Percentiles rank a stretch among this genome's conserved stretches.
These are phyloP conservation scores for Nigrograna mackinnonii DNA, from an alignment of 2,329 filamentous ascomycete species.

Conservation along the genomic window DNA sequence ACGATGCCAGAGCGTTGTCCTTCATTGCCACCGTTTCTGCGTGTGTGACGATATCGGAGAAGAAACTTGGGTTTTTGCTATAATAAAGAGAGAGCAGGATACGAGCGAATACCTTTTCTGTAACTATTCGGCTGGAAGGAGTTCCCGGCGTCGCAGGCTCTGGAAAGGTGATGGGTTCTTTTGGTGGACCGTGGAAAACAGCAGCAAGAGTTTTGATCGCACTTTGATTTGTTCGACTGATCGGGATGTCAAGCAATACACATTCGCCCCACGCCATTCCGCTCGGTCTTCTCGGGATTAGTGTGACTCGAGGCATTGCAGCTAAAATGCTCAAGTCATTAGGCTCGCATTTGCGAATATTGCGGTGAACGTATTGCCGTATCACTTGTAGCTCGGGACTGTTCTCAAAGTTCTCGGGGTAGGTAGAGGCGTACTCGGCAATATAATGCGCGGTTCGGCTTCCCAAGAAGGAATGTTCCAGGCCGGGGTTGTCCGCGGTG, in stretches of 20 bases:
- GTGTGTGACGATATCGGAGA: conserved; percentile 54
- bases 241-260: conserved; percentile 54
- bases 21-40: conserved; percentile 62
- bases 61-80: conserved; percentile 54
- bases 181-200: conserved; percentile 58
- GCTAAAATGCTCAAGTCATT: conserved; percentile 62
- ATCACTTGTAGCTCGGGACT: conserved; percentile 49
- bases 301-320: conserved; percentile 57
- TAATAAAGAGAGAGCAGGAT: conserved; percentile 60
- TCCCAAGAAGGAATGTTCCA: conserved; percentile 59
- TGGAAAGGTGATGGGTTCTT: conserved; percentile 42
- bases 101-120: conserved; percentile 58
- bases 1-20: conserved; percentile 59
- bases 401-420: conserved; percentile 59
- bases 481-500: conserved; percentile 51
- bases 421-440: conserved; percentile 57
- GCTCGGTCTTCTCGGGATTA: conserved; percentile 49
- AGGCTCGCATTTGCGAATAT: conserved; percentile 58
- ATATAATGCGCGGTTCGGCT: conserved; percentile 61
- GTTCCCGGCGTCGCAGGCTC: conserved; percentile 24
- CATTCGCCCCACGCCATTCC: conserved; percentile 39
- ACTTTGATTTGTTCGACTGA: conserved; percentile 56
- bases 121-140: conserved; percentile 37
- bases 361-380: conserved; percentile 50
- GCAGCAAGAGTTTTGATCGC: conserved; percentile 58